Evolutionary conservation across 2,329 filamentous ascomycete genomes (phyloP), one percentile per base, ranked within the genome.

Genomic region (Pseudocercospora vitis): DNA sequence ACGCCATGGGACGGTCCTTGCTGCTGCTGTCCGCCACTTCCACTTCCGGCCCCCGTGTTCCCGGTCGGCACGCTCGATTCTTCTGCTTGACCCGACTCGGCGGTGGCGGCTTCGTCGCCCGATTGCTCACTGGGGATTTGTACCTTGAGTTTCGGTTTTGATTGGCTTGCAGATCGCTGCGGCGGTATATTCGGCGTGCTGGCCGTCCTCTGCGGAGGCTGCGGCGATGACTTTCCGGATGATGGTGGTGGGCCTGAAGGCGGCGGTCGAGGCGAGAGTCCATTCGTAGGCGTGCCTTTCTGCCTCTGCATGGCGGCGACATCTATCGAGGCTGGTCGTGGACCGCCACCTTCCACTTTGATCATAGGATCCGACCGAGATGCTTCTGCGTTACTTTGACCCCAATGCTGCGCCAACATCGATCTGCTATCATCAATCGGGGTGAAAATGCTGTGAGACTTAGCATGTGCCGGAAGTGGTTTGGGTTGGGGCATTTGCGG

Each of bases 341-440:
- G 73, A 26, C 61, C 65, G 51, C 69, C 69, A 32, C 63, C 66
- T 59, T 78, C 76, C n/a, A 67, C 40, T 52, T 74, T 78, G 39
- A 72, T 65, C 2, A 68, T 49, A n/a, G 70, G 65, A 39, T 81
- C 77, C 40, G 67, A 70, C 53, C 73, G 74, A 18, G 73, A 70
- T 18, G 72, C 68, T 45, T 79, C 72, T 59, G 76, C 76, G 44
- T 78, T 83, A 2, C 81, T 78, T 7, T 83, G 60, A 21, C 75
- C 76, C 76, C 76, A 85, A 69, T 96, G 91, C 60, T 92, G 89
- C 9, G 89, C 90, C 37, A 96, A 74, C 54, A 96, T 86, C 1
- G 91, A 96, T 45, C 89, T 83, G 64, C 88, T 91, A 69, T 96
- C 91, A 65, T 97, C 94, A 58, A 99, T 95, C 0, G 94, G 94